These are phyloP conservation scores for Tremella yokohamensis DNA, from an alignment of 768 basidiomycete genomes.

Conservation along the genomic window DNA sequence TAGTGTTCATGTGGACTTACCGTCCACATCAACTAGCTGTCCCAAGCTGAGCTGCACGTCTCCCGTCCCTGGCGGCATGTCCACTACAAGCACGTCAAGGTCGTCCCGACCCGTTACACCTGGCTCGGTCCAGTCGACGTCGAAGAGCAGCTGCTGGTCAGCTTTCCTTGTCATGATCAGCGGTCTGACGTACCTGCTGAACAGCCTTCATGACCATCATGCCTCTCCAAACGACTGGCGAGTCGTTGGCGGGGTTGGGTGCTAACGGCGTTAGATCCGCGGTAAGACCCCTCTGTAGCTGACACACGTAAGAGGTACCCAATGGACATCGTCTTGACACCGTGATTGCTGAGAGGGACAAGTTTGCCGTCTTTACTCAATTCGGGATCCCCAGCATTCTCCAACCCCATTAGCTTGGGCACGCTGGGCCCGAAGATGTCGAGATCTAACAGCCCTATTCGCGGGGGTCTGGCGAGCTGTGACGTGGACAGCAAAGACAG, in stretches of 20 bases:
- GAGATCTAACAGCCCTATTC: constrained; percentile 84
- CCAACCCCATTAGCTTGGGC: constrained; percentile 88
- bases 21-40: constrained; percentile 77
- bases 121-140: constrained; percentile 73
- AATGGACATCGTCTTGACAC: constrained; percentile 93
- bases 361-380: constrained; percentile 69
- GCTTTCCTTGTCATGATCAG: background rate
- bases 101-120: constrained; percentile 50
- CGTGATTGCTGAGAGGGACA: constrained; percentile 79
- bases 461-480: constrained; percentile 47
- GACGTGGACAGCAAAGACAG: constrained; percentile 58
- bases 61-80: constrained; percentile 96
- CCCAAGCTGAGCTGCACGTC: constrained; percentile 90
- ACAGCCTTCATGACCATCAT: constrained; percentile 98
- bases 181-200: constrained; percentile 59
- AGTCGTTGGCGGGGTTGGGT: constrained; percentile 60
- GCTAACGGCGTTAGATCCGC: constrained; percentile 43
- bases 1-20: constrained; percentile 53
- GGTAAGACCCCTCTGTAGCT: background rate
- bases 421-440: constrained; percentile 95
- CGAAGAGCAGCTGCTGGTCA: constrained; percentile 66
- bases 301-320: constrained; percentile 70
- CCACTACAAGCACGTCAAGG: constrained; percentile 81
- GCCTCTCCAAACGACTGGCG: constrained; percentile 89
- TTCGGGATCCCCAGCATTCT: constrained; percentile 69